Percentiles rank a stretch among this genome's conserved stretches.
These are phyloP conservation scores for Lagenidium sp. DNA, from an alignment of 352 stramenopile genomes.

Conservation along the genomic window DNA sequence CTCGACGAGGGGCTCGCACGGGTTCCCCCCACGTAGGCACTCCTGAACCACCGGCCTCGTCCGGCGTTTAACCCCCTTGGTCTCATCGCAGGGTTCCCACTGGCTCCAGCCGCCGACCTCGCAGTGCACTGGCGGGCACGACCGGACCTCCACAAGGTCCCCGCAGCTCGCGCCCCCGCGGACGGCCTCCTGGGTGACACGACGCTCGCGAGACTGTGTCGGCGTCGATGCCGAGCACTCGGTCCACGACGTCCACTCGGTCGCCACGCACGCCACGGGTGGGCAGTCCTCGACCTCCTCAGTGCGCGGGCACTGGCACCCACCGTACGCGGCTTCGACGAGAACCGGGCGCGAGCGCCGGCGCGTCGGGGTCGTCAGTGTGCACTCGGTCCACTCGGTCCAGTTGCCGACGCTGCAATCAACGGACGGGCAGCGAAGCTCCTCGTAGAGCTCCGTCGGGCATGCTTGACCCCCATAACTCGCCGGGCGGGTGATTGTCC, in stretches of 20 bases:
- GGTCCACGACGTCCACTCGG: constrained; percentile 32
- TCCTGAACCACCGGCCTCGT: constrained; percentile 11
- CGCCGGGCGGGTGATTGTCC: constrained; percentile 25
- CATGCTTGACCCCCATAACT: constrained; percentile 27
- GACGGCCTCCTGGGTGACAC: constrained; percentile 7
- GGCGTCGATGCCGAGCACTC: constrained; percentile 31
- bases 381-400: constrained; percentile 36
- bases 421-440: constrained; percentile 19
- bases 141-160: constrained; percentile 2
- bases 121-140: constrained; percentile 12
- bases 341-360: constrained; percentile 19
- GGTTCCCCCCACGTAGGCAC: constrained; percentile 23
- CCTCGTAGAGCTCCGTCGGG: constrained; percentile 22
- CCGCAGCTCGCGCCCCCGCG: constrained; percentile 3
- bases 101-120: background rate
- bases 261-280: constrained; percentile 27
- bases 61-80: constrained; percentile 1
- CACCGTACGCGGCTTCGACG: constrained; percentile 8
- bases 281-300: constrained; percentile 25
- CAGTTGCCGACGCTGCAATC: constrained; percentile 39
- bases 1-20: constrained; percentile 18
- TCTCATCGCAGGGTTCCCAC: constrained; percentile 7
- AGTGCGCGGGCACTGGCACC: constrained; percentile 3
- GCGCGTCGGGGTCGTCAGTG: constrained; percentile 14
- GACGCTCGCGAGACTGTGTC: constrained; percentile 29